Percentiles rank a stretch among this genome's conserved stretches.
Evolutionary conservation across 2,329 filamentous ascomycete species (phyloP).

Genomic region (Waltergamsia citrina): DNA sequence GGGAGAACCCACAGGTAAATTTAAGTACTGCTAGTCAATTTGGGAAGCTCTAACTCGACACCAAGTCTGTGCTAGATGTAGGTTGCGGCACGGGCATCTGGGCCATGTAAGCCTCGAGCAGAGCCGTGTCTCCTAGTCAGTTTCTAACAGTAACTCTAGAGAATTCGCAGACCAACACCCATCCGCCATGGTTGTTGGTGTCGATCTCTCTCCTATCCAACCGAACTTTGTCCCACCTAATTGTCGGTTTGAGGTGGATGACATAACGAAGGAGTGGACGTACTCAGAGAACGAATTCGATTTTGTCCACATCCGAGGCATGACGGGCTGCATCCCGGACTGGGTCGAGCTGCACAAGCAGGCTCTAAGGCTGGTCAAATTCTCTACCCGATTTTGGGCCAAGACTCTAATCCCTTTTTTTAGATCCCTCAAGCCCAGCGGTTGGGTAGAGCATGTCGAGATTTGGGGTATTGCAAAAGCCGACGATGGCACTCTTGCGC

Average conservation of each 20-base stretch:
- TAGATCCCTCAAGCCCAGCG: slow-evolving; percentile 5
- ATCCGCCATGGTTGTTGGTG: slow-evolving; percentile 27
- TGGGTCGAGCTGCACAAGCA: slow-evolving; percentile 8
- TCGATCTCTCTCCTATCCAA: slow-evolving; percentile 51
- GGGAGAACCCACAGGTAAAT: slow-evolving; percentile 15
- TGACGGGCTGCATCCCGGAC: slow-evolving; percentile 16
- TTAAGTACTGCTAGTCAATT: not conserved
- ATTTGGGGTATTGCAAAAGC: slow-evolving; percentile 1
- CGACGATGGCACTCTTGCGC: not conserved
- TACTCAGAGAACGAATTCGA: slow-evolving; percentile 27
- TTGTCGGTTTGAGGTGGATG: slow-evolving; percentile 56
- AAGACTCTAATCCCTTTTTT: no score
- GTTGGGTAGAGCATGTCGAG: slow-evolving; percentile 5
- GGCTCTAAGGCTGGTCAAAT: slow-evolving; percentile 2
- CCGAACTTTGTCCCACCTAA: slow-evolving; percentile 50
- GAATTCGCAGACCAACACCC: slow-evolving; percentile 42
- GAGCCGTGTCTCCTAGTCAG: slow-evolving; percentile 14
- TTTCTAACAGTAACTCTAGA: slow-evolving; percentile 23
- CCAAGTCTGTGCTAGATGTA: slow-evolving; percentile 20
- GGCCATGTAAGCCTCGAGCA: slow-evolving; percentile 15
- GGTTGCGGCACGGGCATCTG: slow-evolving; percentile 27
- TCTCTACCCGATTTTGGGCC: no score
- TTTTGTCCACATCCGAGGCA: slow-evolving; percentile 22
- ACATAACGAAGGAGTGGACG: slow-evolving; percentile 44
- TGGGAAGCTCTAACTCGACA: not conserved